Base-by-base conservation (phyloP, 2,329 filamentous ascomycete genomes). In the Cladosporium oxysporum region DNA sequence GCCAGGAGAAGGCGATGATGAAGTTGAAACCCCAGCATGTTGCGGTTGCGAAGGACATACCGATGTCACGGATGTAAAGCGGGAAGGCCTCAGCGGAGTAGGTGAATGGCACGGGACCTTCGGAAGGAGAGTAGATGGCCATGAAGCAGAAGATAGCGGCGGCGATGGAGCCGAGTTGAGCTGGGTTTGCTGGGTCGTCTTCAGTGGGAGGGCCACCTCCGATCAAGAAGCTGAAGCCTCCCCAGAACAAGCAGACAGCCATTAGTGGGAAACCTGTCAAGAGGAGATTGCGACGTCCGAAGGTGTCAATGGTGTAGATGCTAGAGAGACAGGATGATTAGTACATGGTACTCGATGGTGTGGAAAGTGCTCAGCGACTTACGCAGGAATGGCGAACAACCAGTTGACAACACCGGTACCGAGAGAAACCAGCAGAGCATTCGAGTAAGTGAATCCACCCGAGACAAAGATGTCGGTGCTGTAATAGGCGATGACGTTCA, bases 11-110 rank as follows among this genome's bases (percentile, higher is more conserved):
- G 37, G 71, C 71, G 49, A 76, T 69, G 62, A 75, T 70, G 68
- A 75, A 75, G 44, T 65, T 65, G 55, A 65, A 85, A 44, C 83
- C 71, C 84, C 84, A 87, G 28, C 82, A 84, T 4, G 82, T 85
- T 0, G 84, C 83, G 0, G 84, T 86, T 0, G 81, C 84, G 66
- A 79, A 82, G 11, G 69, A 70, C 73, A 75, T 74, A n/a, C 73
- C 73, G 12, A 72, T 65, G 26, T 80, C 79, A 41, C 80, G 76
- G 16, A 81, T 74, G 63, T 80, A 78, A 6, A 81, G 71, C 0
- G 79, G 79, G 67, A 80, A 82, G 0, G 79, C 79, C 64, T 82
- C 80, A 12, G 80, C 80, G 0, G 73, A 67, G 75, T 79, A 68
- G 63, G 83, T 83, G 70, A 84, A 85, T 5, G 88, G 73, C 10